Conservation (phyloP, 805 yeast genomes). For the Candida namnaoensis region DNA sequence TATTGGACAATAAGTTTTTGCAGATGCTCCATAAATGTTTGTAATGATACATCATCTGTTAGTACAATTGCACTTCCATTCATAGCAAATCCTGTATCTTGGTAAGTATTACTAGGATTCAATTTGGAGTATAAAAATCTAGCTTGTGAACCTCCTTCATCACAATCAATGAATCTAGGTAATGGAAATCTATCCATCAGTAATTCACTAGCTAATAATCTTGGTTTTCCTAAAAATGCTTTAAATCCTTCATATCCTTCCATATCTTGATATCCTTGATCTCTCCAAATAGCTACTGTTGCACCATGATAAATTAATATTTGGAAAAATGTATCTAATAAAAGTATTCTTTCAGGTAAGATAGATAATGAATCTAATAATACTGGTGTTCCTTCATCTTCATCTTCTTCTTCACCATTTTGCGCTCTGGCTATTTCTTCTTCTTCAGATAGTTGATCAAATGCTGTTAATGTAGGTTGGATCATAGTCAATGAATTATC, state of each 20-base stretch:
- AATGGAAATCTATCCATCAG: conserved; percentile 61
- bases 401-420: conserved; percentile 8
- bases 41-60: conserved; percentile 55
- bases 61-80: conserved; percentile 33
- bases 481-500: conserved; percentile 56
- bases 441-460: conserved; percentile 22
- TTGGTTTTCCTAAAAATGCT: conserved; percentile 52
- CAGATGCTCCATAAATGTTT: conserved; percentile 43
- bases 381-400: conserved; percentile 51
- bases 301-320: conserved; percentile 61
- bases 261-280: conserved; percentile 51
- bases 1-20: conserved; percentile 15
- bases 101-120: conserved; percentile 56
- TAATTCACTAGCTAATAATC: conserved; percentile 56
- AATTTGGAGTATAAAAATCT: conserved; percentile 62
- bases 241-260: conserved; percentile 53
- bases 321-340: conserved; percentile 64
- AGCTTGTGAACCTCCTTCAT: conserved; percentile 72
- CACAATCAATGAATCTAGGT: conserved; percentile 66
- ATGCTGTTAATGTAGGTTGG: conserved; percentile 59
- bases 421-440: conserved; percentile 21
- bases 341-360: conserved; percentile 44
- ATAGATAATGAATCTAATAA: conserved; percentile 56
- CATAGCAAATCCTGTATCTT: conserved; percentile 16
- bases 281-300: conserved; percentile 58